Conservation (phyloP, 2,329 filamentous ascomycete genomes). For the Exophiala sideris region DNA sequence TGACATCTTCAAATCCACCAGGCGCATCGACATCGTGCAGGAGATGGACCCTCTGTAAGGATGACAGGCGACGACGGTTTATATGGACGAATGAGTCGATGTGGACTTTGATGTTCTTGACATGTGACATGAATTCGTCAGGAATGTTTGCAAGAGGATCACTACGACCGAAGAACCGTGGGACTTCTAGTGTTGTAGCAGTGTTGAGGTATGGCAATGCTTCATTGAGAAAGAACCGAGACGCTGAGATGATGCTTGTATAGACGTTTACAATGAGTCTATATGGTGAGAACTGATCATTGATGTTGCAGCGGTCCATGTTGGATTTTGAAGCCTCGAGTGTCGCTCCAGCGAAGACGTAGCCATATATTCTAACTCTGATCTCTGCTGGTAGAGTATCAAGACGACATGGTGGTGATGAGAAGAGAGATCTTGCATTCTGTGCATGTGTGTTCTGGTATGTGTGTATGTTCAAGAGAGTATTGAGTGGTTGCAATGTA, state of each 20-base stretch:
- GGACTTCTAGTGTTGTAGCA: slow-evolving; percentile 1
- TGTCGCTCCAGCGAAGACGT: slow-evolving; percentile 1
- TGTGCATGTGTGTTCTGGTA: no score
- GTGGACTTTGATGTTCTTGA: slow-evolving; percentile 3
- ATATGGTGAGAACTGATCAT: not conserved
- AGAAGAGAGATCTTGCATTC: no score
- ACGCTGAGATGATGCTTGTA: slow-evolving; percentile 3
- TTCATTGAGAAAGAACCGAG: slow-evolving; percentile 1
- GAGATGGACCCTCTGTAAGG: slow-evolving; percentile 1
- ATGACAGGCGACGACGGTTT: not conserved
- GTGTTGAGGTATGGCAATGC: slow-evolving; percentile 3
- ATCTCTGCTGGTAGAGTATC: slow-evolving; percentile 3
- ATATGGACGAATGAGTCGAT: slow-evolving; percentile 5
- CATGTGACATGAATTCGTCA: slow-evolving; percentile 2
- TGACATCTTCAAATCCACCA: not conserved
- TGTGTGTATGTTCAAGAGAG: no score
- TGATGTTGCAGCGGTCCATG: not conserved
- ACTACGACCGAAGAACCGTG: not conserved
- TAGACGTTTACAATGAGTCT: slow-evolving; percentile 2
- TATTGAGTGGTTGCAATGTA: no score
- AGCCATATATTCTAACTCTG: not conserved
- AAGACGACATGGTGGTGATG: not conserved
- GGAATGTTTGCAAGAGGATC: slow-evolving; percentile 4
- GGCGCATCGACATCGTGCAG: not conserved
- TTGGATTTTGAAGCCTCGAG: not conserved